Conservation (phyloP, 768 basidiomycete species). For the Leccinum disarticulatum region DNA sequence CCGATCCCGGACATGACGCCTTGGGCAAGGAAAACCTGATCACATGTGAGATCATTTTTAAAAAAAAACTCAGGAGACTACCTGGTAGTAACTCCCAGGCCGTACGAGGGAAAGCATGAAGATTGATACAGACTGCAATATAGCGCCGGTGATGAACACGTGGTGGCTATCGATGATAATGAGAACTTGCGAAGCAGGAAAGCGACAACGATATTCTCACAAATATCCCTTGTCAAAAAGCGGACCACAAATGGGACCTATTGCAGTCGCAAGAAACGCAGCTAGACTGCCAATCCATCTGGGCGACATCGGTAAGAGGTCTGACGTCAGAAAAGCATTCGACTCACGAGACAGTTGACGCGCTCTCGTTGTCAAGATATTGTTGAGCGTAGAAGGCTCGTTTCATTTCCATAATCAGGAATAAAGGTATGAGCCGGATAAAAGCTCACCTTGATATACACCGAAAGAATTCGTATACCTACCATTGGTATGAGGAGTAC, state of each 20-base stretch:
- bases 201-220: constrained; percentile 11
- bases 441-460: constrained; percentile 27
- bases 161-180: neutral
- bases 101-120: constrained; percentile 41
- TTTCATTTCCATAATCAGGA: neutral
- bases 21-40: constrained; percentile 45
- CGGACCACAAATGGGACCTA: constrained; percentile 27
- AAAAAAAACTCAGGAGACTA: constrained; percentile 5
- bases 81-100: constrained; percentile 38
- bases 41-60: neutral
- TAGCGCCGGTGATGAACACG: constrained; percentile 22
- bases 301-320: neutral
- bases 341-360: constrained; percentile 28
- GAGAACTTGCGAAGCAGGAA: neutral
- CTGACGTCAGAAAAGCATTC: neutral
- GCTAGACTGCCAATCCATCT: constrained; percentile 30
- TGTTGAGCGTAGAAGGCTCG: constrained; percentile 25
- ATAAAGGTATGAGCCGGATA: neutral
- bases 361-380: constrained; percentile 21
- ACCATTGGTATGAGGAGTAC: neutral
- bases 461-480: constrained; percentile 27
- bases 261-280: constrained; percentile 14
- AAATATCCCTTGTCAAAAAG: constrained; percentile 31
- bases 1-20: constrained; percentile 42
- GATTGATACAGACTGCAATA: constrained; percentile 29